Conservation (phyloP, 331 rosid species). For the Pyrus hybrid region DNA sequence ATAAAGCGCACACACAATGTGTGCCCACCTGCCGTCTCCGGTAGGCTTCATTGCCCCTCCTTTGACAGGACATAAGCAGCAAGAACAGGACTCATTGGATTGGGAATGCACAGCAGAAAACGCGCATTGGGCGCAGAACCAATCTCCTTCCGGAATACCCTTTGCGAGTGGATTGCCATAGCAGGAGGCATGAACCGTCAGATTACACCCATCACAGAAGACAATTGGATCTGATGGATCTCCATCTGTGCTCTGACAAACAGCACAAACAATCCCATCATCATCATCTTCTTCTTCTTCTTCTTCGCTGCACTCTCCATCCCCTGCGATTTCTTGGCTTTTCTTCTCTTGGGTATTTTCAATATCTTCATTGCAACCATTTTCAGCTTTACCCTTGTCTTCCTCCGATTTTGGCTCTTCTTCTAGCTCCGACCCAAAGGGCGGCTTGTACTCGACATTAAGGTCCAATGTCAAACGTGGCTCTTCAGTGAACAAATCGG, state of each 20-base stretch:
- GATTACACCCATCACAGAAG: constrained; percentile 76
- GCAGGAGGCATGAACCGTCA: constrained; percentile 86
- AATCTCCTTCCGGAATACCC: constrained; percentile 60
- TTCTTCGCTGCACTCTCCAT: background rate
- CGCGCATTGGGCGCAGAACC: constrained; percentile 68
- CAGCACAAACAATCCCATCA: constrained; percentile 65
- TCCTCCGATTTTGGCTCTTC: background rate
- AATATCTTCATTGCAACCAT: background rate
- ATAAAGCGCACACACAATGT: constrained; percentile 54
- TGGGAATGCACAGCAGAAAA: background rate
- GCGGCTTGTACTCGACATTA: constrained; percentile 43
- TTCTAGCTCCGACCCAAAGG: background rate
- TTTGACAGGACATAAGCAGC: constrained; percentile 50
- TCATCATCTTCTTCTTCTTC: constrained; percentile 19
- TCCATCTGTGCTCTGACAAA: constrained; percentile 79
- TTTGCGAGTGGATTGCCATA: constrained; percentile 61
- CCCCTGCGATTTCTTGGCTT: background rate
- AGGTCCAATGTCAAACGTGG: constrained; percentile 35
- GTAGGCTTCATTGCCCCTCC: constrained; percentile 74
- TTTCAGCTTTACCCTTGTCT: background rate
- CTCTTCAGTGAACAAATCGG: constrained; percentile 11
- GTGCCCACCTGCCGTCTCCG: constrained; percentile 50
- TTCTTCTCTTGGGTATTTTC: background rate
- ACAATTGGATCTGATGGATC: constrained; percentile 77
- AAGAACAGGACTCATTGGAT: constrained; percentile 2